Base-by-base conservation (phyloP, 768 basidiomycete species). In the Cantharellus anzutake region DNA sequence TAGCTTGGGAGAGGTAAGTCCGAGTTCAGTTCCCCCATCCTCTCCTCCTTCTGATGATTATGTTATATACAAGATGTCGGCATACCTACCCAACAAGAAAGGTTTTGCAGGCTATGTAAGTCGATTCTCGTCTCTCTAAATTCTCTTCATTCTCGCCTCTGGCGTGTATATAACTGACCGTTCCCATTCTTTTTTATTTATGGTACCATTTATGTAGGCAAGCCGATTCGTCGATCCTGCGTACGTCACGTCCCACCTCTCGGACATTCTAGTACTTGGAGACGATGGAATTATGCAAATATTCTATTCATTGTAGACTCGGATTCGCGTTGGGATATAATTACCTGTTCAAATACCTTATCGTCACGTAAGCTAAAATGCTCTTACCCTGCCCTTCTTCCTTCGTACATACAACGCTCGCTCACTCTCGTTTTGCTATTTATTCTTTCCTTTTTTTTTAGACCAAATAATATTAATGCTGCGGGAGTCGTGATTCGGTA, bases 281-380 rank as follows among this genome's bases (percentile, higher is more conserved):
- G n/a, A n/a, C n/a, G n/a, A n/a, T n/a, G n/a, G n/a, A n/a, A n/a
- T n/a, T n/a, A n/a, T n/a, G n/a, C n/a, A n/a, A n/a, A n/a, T n/a
- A n/a, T n/a, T 11, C 44, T 5, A 4, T n/a, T 37, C 3, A 5
- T n/a, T 35, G 5, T n/a, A 62, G 62, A 4, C 40, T 82, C 51
- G 81, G 80, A 42, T 83, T 84, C 67, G 81, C 79, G 14, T 65
- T 82, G 16, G 82, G 81, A 55, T 82, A 75, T 72, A 82, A 81
- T 66, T 81, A 82, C 65, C 69, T 82, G n/a, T 44, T 63, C 37
- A 64, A 60, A 60, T 73, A 81, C 73, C 68, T 82, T 11, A 76
- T 83, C 58, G 80, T 81, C 40, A 82, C 81, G 5, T 63, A 61
- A 16, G 64, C 63, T 41, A 57, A 57, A 38, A 5, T 58, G n/a